These are phyloP conservation scores for Sclerotinia minor DNA, from an alignment of 2,329 filamentous ascomycete species.

Conservation along the genomic window DNA sequence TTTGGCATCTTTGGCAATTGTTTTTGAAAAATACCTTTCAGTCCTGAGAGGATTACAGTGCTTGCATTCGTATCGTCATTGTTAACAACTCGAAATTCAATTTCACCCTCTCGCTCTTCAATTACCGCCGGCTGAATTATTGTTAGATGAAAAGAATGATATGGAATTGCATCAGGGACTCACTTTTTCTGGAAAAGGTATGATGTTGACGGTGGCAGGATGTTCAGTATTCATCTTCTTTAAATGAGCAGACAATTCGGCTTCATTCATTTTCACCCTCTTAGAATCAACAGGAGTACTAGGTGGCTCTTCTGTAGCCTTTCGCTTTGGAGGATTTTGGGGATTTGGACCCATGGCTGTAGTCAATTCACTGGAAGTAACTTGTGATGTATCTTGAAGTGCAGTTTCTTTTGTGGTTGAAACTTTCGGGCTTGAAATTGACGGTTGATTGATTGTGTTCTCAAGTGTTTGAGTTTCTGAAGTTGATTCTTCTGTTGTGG, in stretches of 20 bases:
- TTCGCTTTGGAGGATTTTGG: conserved; percentile 57
- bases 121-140: conserved; percentile 72
- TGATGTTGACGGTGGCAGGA: conserved; percentile 63
- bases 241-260: conserved; percentile 48
- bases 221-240: conserved; percentile 48
- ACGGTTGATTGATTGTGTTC: too few relatives aligned
- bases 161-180: conserved; percentile 26
- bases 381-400: too few relatives aligned
- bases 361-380: not conserved
- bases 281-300: conserved; percentile 63
- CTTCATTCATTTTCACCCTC: conserved; percentile 56
- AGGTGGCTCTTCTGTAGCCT: conserved; percentile 65
- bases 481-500: not conserved
- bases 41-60: conserved; percentile 88
- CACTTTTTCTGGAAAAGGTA: conserved; percentile 89
- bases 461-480: too few relatives aligned
- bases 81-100: conserved; percentile 97
- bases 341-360: conserved; percentile 6
- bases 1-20: conserved; percentile 99
- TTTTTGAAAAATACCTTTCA: conserved; percentile 98
- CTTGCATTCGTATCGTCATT: conserved; percentile 88
- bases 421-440: too few relatives aligned
- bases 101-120: conserved; percentile 90
- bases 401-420: too few relatives aligned
- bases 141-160: conserved; percentile 3